These are phyloP conservation scores for Coprinopsis strossmayeri DNA, from an alignment of 768 basidiomycete genomes.

Conservation along the genomic window DNA sequence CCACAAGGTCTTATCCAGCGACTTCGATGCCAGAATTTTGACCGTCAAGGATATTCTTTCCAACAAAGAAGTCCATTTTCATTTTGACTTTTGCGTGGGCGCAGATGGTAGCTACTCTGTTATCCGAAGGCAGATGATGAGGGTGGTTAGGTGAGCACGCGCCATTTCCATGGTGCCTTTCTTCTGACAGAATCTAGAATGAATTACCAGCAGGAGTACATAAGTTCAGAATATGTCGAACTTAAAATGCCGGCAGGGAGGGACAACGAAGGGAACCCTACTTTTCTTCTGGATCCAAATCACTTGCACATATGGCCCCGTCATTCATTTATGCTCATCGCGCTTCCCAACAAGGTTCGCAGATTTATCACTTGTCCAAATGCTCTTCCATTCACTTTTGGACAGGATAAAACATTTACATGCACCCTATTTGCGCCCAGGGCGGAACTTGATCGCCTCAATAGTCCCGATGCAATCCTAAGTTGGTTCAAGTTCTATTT, in stretches of 20 bases:
- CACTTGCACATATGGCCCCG: constrained; percentile 99
- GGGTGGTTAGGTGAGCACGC: constrained; percentile 70
- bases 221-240: constrained; percentile 94
- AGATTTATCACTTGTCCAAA: constrained; percentile 13
- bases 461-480: constrained; percentile 47
- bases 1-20: constrained; percentile 70
- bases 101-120: constrained; percentile 94
- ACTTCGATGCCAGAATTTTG: constrained; percentile 64
- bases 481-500: constrained; percentile 82
- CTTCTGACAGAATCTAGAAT: constrained; percentile 49
- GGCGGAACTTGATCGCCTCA: constrained; percentile 62
- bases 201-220: constrained; percentile 93
- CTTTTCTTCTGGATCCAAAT: constrained; percentile 85
- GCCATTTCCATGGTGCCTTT: constrained; percentile 18
- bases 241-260: constrained; percentile 86
- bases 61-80: constrained; percentile 35
- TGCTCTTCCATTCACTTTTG: constrained; percentile 18
- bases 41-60: constrained; percentile 40
- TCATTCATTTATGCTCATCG: constrained; percentile 99
- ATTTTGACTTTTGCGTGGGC: constrained; percentile 81
- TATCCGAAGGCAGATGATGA: constrained; percentile 92
- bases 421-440: constrained; percentile 93
- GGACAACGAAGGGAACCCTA: constrained; percentile 51
- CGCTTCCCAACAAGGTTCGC: constrained; percentile 89
- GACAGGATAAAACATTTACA: constrained; percentile 93